phyloP scores from a whole-genome alignment of 78 protist genomes.

The Dictyostelium purpureum region DNA sequence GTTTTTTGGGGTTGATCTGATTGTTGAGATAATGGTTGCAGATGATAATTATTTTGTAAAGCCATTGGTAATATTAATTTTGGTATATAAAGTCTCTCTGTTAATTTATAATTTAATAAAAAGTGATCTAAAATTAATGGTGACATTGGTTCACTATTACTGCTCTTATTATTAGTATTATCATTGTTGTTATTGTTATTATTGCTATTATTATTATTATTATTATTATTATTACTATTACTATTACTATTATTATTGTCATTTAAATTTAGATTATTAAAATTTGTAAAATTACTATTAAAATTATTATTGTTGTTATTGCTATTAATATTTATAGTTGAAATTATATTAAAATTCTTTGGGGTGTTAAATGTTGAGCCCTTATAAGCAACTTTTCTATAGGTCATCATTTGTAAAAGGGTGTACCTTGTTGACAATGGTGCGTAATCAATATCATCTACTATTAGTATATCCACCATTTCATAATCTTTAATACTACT shows the following conservation, averaged over 20 bases:
- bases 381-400: slow-evolving; percentile 53
- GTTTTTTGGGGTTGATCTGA: too few species aligned
- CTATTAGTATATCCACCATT: slow-evolving; percentile 60
- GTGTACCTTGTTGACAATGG: slow-evolving; percentile 66
- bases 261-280: too few species aligned
- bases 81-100: slow-evolving; percentile 30
- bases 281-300: neutral
- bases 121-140: slow-evolving; percentile 62
- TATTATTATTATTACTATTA: neutral
- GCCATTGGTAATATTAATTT: too few species aligned
- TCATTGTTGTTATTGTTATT: too few species aligned
- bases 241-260: neutral
- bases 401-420: slow-evolving; percentile 67
- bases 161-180: neutral
- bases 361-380: slow-evolving; percentile 34
- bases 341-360: slow-evolving; percentile 11
- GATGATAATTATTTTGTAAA: too few species aligned
- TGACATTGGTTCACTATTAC: slow-evolving; percentile 33
- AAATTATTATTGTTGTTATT: neutral
- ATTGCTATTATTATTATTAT: too few species aligned
- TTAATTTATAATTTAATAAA: slow-evolving; percentile 31
- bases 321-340: slow-evolving; percentile 20
- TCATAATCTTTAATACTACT: neutral
- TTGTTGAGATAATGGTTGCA: too few species aligned
- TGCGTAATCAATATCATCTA: slow-evolving; percentile 66